A percentile compares a stretch with the other conserved stretches of the same genome.
These are phyloP conservation scores for Fusarium foetens DNA, from an alignment of 2,329 filamentous ascomycete species.

Conservation along the genomic window DNA sequence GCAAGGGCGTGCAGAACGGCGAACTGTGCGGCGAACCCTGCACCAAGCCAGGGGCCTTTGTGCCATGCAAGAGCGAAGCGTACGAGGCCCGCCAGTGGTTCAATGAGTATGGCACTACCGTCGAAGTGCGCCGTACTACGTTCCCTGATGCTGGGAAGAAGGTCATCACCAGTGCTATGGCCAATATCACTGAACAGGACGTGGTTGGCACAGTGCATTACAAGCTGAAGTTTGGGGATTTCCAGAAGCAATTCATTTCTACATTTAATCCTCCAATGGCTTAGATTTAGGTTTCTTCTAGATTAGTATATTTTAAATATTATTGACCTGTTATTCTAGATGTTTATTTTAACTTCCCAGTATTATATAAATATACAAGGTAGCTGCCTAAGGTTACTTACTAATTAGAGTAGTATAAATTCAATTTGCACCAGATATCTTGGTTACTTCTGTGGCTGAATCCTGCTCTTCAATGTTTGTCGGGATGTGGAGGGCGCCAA, in stretches of 20 bases:
- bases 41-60: not conserved
- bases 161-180: not conserved
- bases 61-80: not conserved
- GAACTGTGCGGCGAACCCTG: not conserved
- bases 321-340: too few species aligned
- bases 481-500: not conserved
- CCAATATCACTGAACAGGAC: not conserved
- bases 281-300: not conserved
- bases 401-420: rapidly evolving
- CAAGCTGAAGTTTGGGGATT: not conserved
- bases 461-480: rapidly evolving
- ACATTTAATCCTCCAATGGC: not conserved
- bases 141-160: not conserved
- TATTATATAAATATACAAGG: too few species aligned
- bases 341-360: rapidly evolving
- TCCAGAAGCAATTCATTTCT: not conserved
- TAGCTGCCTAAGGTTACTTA: rapidly evolving
- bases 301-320: too few species aligned
- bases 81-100: not conserved
- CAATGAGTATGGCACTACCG: not conserved
- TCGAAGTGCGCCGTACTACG: not conserved
- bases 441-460: not conserved
- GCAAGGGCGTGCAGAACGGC: not conserved
- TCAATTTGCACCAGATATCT: not conserved
- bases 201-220: not conserved